A percentile compares a stretch with the other conserved stretches of the same genome.
Conservation (phyloP, 192 early-diverging fungal genomes). For the Lunasporangiospora selenospora region DNA sequence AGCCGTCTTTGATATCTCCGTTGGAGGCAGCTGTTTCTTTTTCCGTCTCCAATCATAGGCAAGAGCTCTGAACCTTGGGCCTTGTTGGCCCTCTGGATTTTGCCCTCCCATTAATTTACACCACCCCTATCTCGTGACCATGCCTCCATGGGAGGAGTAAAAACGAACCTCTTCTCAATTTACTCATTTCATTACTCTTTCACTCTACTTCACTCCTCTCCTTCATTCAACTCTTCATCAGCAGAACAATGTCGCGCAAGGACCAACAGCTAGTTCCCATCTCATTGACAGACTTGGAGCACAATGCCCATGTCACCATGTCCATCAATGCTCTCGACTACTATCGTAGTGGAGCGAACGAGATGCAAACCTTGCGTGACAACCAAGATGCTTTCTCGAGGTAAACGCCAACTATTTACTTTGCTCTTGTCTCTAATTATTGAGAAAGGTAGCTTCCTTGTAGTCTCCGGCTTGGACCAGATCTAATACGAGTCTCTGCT, state of each 20-base stretch:
- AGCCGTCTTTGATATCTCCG: no score
- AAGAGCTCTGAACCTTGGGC: no score
- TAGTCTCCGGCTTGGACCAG: constrained; percentile 70
- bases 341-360: constrained; percentile 82
- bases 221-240: background rate
- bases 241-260: constrained; percentile 14
- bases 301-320: constrained; percentile 49
- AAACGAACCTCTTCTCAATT: background rate
- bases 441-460: no score
- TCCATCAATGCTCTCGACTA: constrained; percentile 81
- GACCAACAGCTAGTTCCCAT: constrained; percentile 36
- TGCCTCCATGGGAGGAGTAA: background rate
- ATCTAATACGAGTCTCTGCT: constrained; percentile 74
- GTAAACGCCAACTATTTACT: background rate
- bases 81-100: no score
- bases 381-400: constrained; percentile 74
- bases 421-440: background rate
- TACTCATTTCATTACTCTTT: background rate
- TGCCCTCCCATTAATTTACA: no score
- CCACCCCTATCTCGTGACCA: no score
- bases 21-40: no score
- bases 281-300: constrained; percentile 36
- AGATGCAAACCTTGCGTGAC: constrained; percentile 83
- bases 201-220: background rate
- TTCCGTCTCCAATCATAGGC: no score